Conservation (phyloP, 192 early-diverging fungal genomes). For the Dissophora globulifera region DNA sequence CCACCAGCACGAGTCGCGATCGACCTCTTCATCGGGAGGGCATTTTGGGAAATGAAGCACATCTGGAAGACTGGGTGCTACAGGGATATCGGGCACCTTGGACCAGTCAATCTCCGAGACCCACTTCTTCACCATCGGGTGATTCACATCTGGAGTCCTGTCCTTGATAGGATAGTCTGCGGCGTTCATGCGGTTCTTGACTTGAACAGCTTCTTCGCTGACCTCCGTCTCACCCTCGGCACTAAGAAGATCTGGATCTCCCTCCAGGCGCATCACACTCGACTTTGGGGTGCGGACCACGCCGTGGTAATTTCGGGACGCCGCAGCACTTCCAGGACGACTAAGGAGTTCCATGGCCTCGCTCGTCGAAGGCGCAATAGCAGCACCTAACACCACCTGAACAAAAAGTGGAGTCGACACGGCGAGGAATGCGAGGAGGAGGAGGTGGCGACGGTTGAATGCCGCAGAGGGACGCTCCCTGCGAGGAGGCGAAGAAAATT, state of each 20-base stretch:
- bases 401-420: constrained; percentile 5
- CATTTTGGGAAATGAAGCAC: constrained; percentile 44
- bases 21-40: constrained; percentile 26
- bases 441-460: constrained; percentile 3
- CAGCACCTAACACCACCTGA: background rate
- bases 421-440: constrained; percentile 10
- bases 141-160: constrained; percentile 47
- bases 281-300: constrained; percentile 11
- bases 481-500: background rate
- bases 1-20: constrained; percentile 50
- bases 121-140: constrained; percentile 47
- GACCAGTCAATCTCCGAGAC: constrained; percentile 44
- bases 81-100: constrained; percentile 46
- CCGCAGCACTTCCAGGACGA: background rate
- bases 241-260: too few relatives aligned
- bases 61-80: constrained; percentile 21
- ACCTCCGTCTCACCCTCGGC: background rate
- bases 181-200: constrained; percentile 16
- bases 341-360: constrained; percentile 9
- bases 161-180: constrained; percentile 33
- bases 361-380: background rate
- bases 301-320: constrained; percentile 24
- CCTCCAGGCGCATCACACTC: background rate
- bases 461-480: background rate
- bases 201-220: background rate